These are phyloP conservation scores for Colletotrichum cordylinicola DNA, from an alignment of 2,329 filamentous ascomycete genomes.

Conservation along the genomic window DNA sequence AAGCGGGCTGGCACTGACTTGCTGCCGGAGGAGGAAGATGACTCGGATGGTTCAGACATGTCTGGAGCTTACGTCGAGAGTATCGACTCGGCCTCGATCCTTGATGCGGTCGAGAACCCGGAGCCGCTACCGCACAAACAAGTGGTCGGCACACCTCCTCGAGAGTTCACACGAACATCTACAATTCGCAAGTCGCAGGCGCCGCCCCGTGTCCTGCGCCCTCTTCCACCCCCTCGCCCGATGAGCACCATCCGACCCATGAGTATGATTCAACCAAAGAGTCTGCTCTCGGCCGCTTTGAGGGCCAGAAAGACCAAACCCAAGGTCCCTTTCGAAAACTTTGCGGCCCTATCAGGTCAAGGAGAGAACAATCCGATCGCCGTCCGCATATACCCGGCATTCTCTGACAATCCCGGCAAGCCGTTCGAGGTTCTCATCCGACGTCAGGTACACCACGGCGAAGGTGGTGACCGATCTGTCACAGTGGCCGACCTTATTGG, in stretches of 20 bases:
- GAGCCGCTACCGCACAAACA: slow-evolving; percentile 60
- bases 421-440: slow-evolving; percentile 76
- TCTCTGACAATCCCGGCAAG: slow-evolving; percentile 67
- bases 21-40: slow-evolving; percentile 64
- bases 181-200: slow-evolving; percentile 68
- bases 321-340: slow-evolving; percentile 76
- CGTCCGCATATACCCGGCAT: slow-evolving; percentile 79
- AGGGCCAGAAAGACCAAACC: slow-evolving; percentile 75
- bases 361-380: slow-evolving; percentile 78
- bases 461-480: slow-evolving; percentile 65
- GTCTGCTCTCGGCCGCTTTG: slow-evolving; percentile 73
- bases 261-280: slow-evolving; percentile 73
- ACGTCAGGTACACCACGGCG: slow-evolving; percentile 71
- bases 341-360: slow-evolving; percentile 78
- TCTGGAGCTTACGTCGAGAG: slow-evolving; percentile 71
- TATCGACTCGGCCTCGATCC: slow-evolving; percentile 74
- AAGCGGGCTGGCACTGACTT: slow-evolving; percentile 54
- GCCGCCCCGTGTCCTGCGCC: slow-evolving; percentile 64
- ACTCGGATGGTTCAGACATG: slow-evolving; percentile 67
- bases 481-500: slow-evolving; percentile 84
- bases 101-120: slow-evolving; percentile 68
- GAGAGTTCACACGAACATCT: slow-evolving; percentile 65
- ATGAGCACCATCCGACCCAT: slow-evolving; percentile 67
- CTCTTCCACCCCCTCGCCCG: slow-evolving; percentile 74
- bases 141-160: slow-evolving; percentile 68